Evolutionary conservation across 2,329 filamentous ascomycete genomes (phyloP).

Genomic region (Ophiostoma australiae): DNA sequence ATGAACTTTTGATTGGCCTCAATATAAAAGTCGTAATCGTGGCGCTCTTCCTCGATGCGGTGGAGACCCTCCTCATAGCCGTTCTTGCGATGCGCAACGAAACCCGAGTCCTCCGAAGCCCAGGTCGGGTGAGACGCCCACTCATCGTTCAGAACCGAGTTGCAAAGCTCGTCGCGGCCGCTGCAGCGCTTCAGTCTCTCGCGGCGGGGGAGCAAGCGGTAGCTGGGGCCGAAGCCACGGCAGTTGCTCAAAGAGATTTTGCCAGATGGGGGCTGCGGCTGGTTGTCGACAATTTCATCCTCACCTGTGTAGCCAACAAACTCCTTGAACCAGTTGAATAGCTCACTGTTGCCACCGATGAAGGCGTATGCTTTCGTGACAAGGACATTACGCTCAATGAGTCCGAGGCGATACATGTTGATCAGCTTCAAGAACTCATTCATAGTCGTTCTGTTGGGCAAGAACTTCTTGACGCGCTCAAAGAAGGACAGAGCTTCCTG

Average conservation of each 20-base stretch:
- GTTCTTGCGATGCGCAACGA: slow-evolving; percentile 97
- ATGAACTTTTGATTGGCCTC: slow-evolving; percentile 93
- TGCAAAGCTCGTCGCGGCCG: slow-evolving; percentile 90
- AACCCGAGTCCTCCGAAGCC: slow-evolving; percentile 96
- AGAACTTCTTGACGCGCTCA: slow-evolving; percentile 92
- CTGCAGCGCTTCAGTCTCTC: slow-evolving; percentile 89
- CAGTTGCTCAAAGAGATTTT: slow-evolving; percentile 93
- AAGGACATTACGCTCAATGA: slow-evolving; percentile 80
- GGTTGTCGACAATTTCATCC: slow-evolving; percentile 74
- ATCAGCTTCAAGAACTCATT: slow-evolving; percentile 96
- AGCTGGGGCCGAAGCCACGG: slow-evolving; percentile 90
- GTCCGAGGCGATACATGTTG: slow-evolving; percentile 88
- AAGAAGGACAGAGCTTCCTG: slow-evolving; percentile 90
- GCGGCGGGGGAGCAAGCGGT: slow-evolving; percentile 78
- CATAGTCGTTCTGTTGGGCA: slow-evolving; percentile 86
- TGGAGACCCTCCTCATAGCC: slow-evolving; percentile 90
- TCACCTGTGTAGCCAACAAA: slow-evolving; percentile 75
- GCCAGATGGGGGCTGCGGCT: slow-evolving; percentile 67
- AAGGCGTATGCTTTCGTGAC: slow-evolving; percentile 79
- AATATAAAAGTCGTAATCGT: slow-evolving; percentile 98
- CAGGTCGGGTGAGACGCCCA: slow-evolving; percentile 99
- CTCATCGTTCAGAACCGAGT: slow-evolving; percentile 89
- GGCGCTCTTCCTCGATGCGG: slow-evolving; percentile 93
- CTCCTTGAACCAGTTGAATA: slow-evolving; percentile 82
- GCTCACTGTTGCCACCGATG: slow-evolving; percentile 79